Conservation (phyloP, 306 rosid genomes). For the cucumber (Cucumis sativus) region DNA sequence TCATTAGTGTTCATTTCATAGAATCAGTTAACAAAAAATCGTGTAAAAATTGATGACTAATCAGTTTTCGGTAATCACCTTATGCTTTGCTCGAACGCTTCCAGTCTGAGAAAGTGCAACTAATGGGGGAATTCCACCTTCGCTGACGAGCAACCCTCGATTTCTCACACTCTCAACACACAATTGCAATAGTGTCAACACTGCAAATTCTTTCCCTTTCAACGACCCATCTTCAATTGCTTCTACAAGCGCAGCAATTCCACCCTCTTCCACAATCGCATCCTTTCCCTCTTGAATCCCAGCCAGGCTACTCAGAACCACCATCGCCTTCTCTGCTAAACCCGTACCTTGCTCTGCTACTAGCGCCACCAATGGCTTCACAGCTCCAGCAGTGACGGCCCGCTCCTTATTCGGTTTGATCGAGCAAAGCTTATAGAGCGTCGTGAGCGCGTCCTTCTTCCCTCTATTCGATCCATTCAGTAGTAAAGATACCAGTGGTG, state of each 20-base stretch:
- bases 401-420: conserved; percentile 72
- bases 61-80: conserved; percentile 26
- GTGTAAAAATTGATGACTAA: neutral
- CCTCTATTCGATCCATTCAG: conserved; percentile 70
- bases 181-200: conserved; percentile 58
- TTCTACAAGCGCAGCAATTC: conserved; percentile 77
- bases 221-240: conserved; percentile 86
- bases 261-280: conserved; percentile 79
- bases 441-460: conserved; percentile 81
- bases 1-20: neutral
- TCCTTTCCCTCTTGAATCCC: conserved; percentile 62
- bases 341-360: conserved; percentile 78
- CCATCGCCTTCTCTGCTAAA: conserved; percentile 93
- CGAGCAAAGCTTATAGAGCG: conserved; percentile 76
- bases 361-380: conserved; percentile 73
- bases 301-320: conserved; percentile 67
- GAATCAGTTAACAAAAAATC: neutral
- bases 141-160: conserved; percentile 80
- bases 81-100: conserved; percentile 71
- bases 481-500: conserved; percentile 62
- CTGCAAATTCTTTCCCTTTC: conserved; percentile 84
- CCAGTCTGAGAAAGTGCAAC: conserved; percentile 86
- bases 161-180: conserved; percentile 64
- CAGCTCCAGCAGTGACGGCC: conserved; percentile 76
- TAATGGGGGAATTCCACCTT: conserved; percentile 85